phyloP scores from a whole-genome alignment of 495 filamentous ascomycete species.

The Poronia punctata region DNA sequence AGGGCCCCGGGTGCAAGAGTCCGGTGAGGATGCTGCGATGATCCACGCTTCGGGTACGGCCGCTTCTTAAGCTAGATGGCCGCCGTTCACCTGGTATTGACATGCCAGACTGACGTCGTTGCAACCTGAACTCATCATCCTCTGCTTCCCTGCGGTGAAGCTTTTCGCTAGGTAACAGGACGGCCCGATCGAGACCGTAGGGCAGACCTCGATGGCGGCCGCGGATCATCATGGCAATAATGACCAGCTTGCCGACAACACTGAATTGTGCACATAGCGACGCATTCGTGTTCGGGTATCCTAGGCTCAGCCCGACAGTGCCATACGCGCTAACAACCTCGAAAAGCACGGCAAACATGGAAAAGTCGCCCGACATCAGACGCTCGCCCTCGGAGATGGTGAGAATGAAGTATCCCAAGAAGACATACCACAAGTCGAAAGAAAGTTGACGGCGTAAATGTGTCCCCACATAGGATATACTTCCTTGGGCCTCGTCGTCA shows the following conservation, averaged over 20 bases:
- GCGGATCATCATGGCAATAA: slow-evolving; percentile 89
- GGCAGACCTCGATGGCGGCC: slow-evolving; percentile 89
- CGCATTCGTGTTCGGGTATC: slow-evolving; percentile 65
- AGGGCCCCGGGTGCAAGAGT: slow-evolving; percentile 34
- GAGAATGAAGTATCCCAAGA: slow-evolving; percentile 81
- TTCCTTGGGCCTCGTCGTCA: slow-evolving; percentile 42
- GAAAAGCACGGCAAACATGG: slow-evolving; percentile 77
- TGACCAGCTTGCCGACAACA: slow-evolving; percentile 77
- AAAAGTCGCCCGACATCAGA: slow-evolving; percentile 55
- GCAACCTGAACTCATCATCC: slow-evolving; percentile 49
- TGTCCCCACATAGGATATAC: slow-evolving; percentile 74
- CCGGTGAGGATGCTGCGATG: slow-evolving; percentile 24
- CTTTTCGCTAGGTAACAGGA: slow-evolving; percentile 71
- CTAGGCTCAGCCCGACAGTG: slow-evolving; percentile 85
- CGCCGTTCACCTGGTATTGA: slow-evolving; percentile 28
- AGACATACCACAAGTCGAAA: slow-evolving; percentile 94
- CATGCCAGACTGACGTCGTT: slow-evolving; percentile 47
- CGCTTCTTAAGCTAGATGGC: slow-evolving; percentile 12
- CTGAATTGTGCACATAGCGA: slow-evolving; percentile 76
- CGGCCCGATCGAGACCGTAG: slow-evolving; percentile 85
- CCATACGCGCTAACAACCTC: slow-evolving; percentile 91
- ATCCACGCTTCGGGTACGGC: slow-evolving; percentile 23
- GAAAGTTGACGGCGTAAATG: slow-evolving; percentile 86
- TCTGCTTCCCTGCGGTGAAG: slow-evolving; percentile 63
- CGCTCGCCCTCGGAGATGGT: slow-evolving; percentile 69